Percentiles rank a stretch among this genome's conserved stretches.
phyloP scores from a whole-genome alignment of 495 filamentous ascomycete species.

The Mycothermus thermophilus region DNA sequence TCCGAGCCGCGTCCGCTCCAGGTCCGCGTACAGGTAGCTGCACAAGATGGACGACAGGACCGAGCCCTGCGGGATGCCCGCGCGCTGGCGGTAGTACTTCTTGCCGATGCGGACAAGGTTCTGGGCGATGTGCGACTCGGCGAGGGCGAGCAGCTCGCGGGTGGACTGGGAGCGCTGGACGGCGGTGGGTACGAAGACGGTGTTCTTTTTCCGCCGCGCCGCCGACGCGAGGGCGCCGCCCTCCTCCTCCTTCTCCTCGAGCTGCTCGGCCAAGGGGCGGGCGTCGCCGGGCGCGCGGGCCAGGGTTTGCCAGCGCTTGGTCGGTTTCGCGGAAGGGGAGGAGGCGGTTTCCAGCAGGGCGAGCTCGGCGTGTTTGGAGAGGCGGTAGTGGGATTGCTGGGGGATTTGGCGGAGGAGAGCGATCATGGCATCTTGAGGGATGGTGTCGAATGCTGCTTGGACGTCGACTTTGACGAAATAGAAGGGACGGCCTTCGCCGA shows the following conservation, averaged over 20 bases:
- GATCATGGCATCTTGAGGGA: slow-evolving; percentile 68
- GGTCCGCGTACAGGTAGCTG: slow-evolving; percentile 84
- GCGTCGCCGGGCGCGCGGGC: slow-evolving; percentile 40
- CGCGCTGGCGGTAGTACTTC: slow-evolving; percentile 75
- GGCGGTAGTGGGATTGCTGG: slow-evolving; percentile 51
- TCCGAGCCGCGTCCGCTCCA: slow-evolving; percentile 53
- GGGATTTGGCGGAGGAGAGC: slow-evolving; percentile 49
- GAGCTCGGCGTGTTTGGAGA: slow-evolving; percentile 63
- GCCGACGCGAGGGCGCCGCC: slow-evolving; percentile 13
- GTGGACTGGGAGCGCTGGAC: slow-evolving; percentile 38
- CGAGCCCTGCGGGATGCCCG: slow-evolving; percentile 87
- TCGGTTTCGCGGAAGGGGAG: slow-evolving; percentile 11
- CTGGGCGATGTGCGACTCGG: slow-evolving; percentile 60
- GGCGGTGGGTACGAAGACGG: slow-evolving; percentile 60
- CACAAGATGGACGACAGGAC: slow-evolving; percentile 74
- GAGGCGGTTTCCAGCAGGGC: slow-evolving; percentile 24
- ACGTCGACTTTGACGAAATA: slow-evolving; percentile 93
- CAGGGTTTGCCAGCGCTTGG: slow-evolving; percentile 50
- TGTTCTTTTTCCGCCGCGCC: slow-evolving; percentile 40
- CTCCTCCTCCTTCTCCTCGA: too few species aligned
- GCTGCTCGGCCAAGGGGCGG: too few species aligned
- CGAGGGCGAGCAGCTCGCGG: slow-evolving; percentile 49
- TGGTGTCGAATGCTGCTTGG: slow-evolving; percentile 85
- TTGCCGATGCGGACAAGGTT: slow-evolving; percentile 86
- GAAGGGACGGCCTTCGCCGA: slow-evolving; percentile 17